phyloP scores from a whole-genome alignment of 2,329 filamentous ascomycete species.

The Emmonsiellopsis sp. region DNA sequence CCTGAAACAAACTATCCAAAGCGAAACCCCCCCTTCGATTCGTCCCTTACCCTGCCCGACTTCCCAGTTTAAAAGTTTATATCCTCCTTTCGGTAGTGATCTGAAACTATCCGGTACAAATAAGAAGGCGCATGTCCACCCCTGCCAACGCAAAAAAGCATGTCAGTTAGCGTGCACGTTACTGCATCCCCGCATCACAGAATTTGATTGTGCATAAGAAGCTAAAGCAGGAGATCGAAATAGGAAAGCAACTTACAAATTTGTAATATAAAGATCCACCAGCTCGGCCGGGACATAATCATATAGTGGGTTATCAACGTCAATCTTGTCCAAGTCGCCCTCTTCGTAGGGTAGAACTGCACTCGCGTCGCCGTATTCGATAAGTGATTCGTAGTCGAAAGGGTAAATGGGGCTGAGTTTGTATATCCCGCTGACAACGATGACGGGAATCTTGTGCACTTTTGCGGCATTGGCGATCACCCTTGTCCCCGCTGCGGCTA shows the following conservation, averaged over 20 bases:
- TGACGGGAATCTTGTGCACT: constrained; percentile 71
- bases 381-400: constrained; percentile 68
- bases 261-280: constrained; percentile 58
- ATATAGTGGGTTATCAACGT: constrained; percentile 68
- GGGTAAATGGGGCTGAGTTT: constrained; percentile 87
- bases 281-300: constrained; percentile 73
- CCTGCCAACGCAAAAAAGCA: constrained; percentile 21
- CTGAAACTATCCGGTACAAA: constrained; percentile 55
- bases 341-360: constrained; percentile 70
- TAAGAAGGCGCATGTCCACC: constrained; percentile 56
- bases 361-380: constrained; percentile 77
- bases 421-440: constrained; percentile 85
- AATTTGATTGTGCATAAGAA: neutral
- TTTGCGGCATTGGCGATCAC: constrained; percentile 78
- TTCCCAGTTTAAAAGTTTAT: constrained; percentile 35
- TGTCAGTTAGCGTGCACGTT: constrained; percentile 9
- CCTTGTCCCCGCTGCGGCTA: constrained; percentile 74
- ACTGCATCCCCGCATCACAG: neutral
- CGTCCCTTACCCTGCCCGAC: neutral
- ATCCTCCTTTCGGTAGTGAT: constrained; percentile 56
- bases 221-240: neutral
- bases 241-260: constrained; percentile 49
- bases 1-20: neutral
- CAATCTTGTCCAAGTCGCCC: constrained; percentile 65
- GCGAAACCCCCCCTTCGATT: neutral